Base-by-base conservation (phyloP, 1,284 basidiomycete genomes). In the Austroboletus olivaceoglutinosus region DNA sequence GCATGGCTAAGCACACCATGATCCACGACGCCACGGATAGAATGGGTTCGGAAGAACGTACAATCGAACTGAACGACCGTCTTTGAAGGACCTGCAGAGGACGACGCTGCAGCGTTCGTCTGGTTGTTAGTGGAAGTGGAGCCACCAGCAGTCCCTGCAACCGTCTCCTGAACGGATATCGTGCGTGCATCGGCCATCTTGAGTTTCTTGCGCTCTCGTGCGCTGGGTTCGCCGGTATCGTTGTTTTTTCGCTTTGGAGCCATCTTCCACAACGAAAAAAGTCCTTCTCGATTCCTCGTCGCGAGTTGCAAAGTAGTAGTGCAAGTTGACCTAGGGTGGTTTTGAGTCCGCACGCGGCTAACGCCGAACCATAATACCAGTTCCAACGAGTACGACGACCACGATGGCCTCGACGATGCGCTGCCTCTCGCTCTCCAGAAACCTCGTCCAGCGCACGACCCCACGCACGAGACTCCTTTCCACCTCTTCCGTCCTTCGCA, bases 141-240 rank as follows among this genome's bases (percentile, higher is more conserved):
- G 11, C n/a, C n/a, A n/a, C n/a, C n/a, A n/a, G n/a, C n/a, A n/a
- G n/a, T n/a, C n/a, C n/a, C n/a, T n/a, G 50, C 50, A 45, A 38
- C 47, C 30, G 56, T 48, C 33, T 72, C 51, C 59, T 91, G 86
- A 1, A 88, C 79, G 7, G 77, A 69, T 53, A 91, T 91, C 3
- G 78, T 80, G n/a, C 87, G 78, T 15, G 86, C 86, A 40, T 70
- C 69, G 23, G 72, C 71, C 15, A 85, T 72, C 63, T 83, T 88
- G 50, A 77, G 73, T 62, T 85, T 89, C 73, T 91, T 91, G 63
- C 76, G 80, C 50, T 84, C 80, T 39, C 79, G 74, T 27, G 76
- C 75, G 18, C 72, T 75, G 30, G 69, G 59, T 48, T 77, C 66
- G 6, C 70, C 66, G 1, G 52, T 43, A 3, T 68, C 65, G n/a